phyloP scores from a whole-genome alignment of 129 eudicot genomes.

The Mikania micrantha region DNA sequence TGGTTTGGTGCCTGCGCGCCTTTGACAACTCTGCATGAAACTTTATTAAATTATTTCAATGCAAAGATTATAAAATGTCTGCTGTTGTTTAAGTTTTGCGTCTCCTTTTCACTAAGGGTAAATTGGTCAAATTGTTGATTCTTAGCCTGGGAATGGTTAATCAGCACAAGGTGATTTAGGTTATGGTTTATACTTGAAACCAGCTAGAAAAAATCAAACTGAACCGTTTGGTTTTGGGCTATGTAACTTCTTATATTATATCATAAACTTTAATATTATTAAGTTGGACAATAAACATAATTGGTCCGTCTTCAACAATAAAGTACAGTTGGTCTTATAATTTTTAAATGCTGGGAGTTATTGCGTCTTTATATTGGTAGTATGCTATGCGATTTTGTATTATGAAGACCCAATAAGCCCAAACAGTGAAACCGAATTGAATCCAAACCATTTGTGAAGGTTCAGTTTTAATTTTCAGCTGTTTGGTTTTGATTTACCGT shows the following conservation, averaged over 20 bases:
- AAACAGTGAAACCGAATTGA: not conserved
- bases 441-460: not conserved
- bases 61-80: not conserved
- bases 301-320: not conserved
- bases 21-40: too few species aligned
- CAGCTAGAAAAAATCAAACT: not conserved
- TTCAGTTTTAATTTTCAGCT: not conserved
- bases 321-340: not conserved
- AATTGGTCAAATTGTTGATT: not conserved
- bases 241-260: not conserved
- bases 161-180: not conserved
- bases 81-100: not conserved
- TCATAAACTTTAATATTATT: not conserved
- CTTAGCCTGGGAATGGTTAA: not conserved
- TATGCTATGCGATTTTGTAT: not conserved
- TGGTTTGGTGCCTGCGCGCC: too few species aligned
- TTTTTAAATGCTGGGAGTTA: not conserved
- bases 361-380: not conserved
- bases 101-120: not conserved
- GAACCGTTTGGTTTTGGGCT: not conserved
- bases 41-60: not conserved
- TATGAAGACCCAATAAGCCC: not conserved
- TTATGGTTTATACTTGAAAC: not conserved
- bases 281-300: not conserved
- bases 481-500: not conserved